Evolutionary conservation across 345 rosid genomes (phyloP), one percentile per base, ranked within the genome.

Genomic region (Geranium brycei): DNA sequence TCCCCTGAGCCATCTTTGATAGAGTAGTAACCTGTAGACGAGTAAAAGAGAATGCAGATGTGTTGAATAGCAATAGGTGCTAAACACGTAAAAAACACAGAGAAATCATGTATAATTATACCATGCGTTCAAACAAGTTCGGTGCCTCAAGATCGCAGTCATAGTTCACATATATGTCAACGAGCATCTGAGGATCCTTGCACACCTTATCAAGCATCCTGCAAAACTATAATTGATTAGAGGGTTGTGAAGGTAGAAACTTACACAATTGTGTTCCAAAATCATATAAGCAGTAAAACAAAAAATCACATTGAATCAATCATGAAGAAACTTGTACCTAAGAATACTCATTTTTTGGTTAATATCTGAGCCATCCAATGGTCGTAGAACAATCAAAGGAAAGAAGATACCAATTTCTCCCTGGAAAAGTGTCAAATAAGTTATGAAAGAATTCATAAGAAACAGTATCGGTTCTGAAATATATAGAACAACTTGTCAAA

Each of bases 91-190:
- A 17, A 10, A 31, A 7, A 18, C 5, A n/a, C 16, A 47, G 53
- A 6, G 14, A 47, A 35, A 47, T 47, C 53, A 47, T 47, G 15
- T 8, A 47, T 11, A 66, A 64, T 35, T 62, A 32, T 72, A 93
- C 99, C 97, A 86, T 80, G 83, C 99, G 96, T 79, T 93, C 97
- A 84, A 93, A 93, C 81, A 93, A 82, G 82, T 90, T 93, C 0
- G 99, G 95, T 63, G 99, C 92, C 82, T 90, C 96, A 66, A 88
- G 90, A 90, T 90, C 99, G 72, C 99, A 90, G 64, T 93, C 99
- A 74, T 93, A 93, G 72, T 90, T 93, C 75, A 90, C 97, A 81
- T 81, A 93, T 62, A 93, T 82, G 76, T 93, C 99, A 74, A 93
- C 91, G 77, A 93, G 99, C 92, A 86, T 83, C 73, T 93, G 97